These are phyloP conservation scores for Phytopythium montanum DNA, from an alignment of 352 stramenopile species.

Conservation along the genomic window DNA sequence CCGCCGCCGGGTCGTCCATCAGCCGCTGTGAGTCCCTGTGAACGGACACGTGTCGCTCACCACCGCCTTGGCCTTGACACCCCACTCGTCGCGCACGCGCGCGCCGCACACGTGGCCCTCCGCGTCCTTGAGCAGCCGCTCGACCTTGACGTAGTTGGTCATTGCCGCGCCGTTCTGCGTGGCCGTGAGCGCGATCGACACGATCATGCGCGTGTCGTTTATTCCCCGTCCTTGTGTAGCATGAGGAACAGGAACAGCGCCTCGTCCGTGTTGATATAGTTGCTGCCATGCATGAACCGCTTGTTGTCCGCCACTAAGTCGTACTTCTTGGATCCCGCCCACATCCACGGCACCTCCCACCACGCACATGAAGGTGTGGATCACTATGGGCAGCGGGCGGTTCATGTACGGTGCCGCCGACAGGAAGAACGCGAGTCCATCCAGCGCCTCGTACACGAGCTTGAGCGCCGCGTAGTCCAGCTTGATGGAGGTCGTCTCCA, in stretches of 20 bases:
- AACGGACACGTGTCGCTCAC: conserved; percentile 96
- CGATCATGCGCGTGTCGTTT: conserved; percentile 95
- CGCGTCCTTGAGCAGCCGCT: conserved; percentile 82
- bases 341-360: conserved; percentile 96
- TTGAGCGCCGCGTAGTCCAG: conserved; percentile 88
- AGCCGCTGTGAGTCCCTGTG: conserved; percentile 84
- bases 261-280: conserved; percentile 91
- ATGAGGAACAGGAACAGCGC: conserved; percentile 94
- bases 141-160: conserved; percentile 91
- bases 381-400: conserved; percentile 93
- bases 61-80: conserved; percentile 86
- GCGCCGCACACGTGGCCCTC: conserved; percentile 85
- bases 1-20: conserved; percentile 90
- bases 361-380: conserved; percentile 94
- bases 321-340: conserved; percentile 92
- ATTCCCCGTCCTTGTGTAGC: conserved; percentile 90
- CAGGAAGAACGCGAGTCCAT: conserved; percentile 92
- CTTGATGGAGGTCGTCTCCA: conserved; percentile 94
- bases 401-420: conserved; percentile 94
- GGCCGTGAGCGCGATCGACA: conserved; percentile 93
- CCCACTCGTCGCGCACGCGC: conserved; percentile 87
- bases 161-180: conserved; percentile 91
- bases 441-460: conserved; percentile 91
- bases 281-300: conserved; percentile 84
- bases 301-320: conserved; percentile 90